Conservation (phyloP, 371 early-diverging fungal genomes). For the Thermomucor indicae-seudaticae region DNA sequence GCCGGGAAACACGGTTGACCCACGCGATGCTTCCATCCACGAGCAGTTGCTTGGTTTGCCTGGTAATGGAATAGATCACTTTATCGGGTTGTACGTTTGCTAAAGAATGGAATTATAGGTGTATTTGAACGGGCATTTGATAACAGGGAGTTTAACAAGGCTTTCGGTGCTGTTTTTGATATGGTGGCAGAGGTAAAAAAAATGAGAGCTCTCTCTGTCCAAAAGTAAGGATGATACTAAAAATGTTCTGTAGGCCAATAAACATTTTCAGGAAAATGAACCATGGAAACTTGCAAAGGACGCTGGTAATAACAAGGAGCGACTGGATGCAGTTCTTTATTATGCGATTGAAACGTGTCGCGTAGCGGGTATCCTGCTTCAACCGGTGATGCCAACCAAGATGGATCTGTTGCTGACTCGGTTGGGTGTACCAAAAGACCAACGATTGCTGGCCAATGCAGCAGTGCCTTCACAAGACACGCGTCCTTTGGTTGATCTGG, state of each 20-base stretch:
- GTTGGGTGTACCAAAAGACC: slow-evolving; percentile 44
- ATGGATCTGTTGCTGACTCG: slow-evolving; percentile 58
- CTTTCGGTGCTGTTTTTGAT: slow-evolving; percentile 50
- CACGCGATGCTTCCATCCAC: slow-evolving; percentile 36
- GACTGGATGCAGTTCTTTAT: slow-evolving; percentile 64
- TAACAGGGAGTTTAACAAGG: slow-evolving; percentile 47
- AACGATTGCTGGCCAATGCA: slow-evolving; percentile 27
- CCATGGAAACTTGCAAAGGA: slow-evolving; percentile 82
- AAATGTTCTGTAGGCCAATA: slow-evolving; percentile 55
- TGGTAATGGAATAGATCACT: slow-evolving; percentile 26
- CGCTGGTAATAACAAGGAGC: slow-evolving; percentile 18
- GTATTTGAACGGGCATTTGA: slow-evolving; percentile 35
- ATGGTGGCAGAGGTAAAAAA: slow-evolving; percentile 48
- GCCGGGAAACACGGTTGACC: slow-evolving; percentile 13
- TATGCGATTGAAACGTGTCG: slow-evolving; percentile 75
- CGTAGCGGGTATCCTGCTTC: slow-evolving; percentile 69
- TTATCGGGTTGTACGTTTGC: neutral
- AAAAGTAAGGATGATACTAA: neutral
- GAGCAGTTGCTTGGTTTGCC: slow-evolving; percentile 31
- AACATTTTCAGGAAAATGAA: slow-evolving; percentile 62
- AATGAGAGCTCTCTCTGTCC: neutral
- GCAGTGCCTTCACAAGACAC: neutral
- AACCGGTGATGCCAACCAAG: slow-evolving; percentile 87
- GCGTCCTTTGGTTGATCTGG: neutral
- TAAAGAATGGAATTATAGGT: slow-evolving; percentile 7